Evolutionary conservation across 495 filamentous ascomycete species (phyloP).

Genomic region (Penicilliopsis zonata): DNA sequence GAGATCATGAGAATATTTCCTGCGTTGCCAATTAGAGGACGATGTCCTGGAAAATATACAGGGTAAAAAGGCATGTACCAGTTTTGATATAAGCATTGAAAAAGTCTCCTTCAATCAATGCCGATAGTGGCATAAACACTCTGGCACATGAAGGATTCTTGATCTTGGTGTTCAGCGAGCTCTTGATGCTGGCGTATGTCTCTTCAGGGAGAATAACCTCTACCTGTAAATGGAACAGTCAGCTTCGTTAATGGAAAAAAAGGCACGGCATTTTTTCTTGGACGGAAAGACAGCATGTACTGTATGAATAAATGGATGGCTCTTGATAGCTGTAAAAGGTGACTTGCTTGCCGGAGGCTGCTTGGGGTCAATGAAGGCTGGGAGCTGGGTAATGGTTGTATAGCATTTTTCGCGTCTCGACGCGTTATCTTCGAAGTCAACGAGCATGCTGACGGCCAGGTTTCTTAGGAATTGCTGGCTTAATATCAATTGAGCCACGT

Average conservation of each 20-base stretch:
- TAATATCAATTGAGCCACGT: no score
- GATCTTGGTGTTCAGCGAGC: constrained; percentile 35
- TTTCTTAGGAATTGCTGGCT: no score
- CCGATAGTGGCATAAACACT: constrained; percentile 62
- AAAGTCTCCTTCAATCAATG: constrained; percentile 65
- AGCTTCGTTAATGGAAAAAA: not conserved
- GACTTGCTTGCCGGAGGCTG: constrained; percentile 60
- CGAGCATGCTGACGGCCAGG: constrained; percentile 48
- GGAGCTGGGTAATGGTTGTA: constrained; percentile 53
- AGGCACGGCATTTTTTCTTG: no score
- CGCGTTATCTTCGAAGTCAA: constrained; percentile 38
- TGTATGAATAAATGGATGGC: constrained; percentile 65
- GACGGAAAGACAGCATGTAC: constrained; percentile 27
- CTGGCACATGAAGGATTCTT: constrained; percentile 44
- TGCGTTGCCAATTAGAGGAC: constrained; percentile 16
- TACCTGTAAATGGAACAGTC: constrained; percentile 32
- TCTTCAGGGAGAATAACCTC: constrained; percentile 67
- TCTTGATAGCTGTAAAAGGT: constrained; percentile 57
- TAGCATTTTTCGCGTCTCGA: constrained; percentile 59
- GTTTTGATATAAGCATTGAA: constrained; percentile 79
- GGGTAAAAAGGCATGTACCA: constrained; percentile 38
- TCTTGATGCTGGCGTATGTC: constrained; percentile 42
- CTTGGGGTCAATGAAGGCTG: constrained; percentile 51
- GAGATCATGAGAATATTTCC: constrained; percentile 89
- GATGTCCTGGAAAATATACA: not conserved